Evolutionary conservation across 306 rosid species (phyloP), one percentile per base, ranked within the genome.

Genomic region (Vigna nakashimae): DNA sequence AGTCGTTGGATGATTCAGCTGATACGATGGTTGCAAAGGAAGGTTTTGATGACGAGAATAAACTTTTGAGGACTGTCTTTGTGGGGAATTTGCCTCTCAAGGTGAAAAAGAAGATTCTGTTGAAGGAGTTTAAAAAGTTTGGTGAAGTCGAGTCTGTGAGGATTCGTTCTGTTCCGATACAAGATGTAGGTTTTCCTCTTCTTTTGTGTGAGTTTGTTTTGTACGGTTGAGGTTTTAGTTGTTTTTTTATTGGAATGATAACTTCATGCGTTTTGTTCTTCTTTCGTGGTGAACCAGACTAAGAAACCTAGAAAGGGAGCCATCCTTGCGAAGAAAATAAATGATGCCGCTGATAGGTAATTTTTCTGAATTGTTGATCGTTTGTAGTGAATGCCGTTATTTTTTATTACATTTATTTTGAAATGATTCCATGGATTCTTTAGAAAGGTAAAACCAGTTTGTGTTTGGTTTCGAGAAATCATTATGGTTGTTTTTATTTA

Each of bases 61-160:
- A 91, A 87, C 97, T 95, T 26, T 67, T 92, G 90, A 89, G 99
- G 82, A 95, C 99, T n/a, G 83, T 92, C 58, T 95, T 95, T 77
- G 92, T 95, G 26, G 98, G 99, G 53, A 95, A 95, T 80, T 90
- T 95, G 79, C 96, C 97, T 3, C 76, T 91, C 70, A 88, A 85
- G 79, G 83, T 87, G 74, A 95, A 92, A 76, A 92, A 92, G 88
- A 95, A 95, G 84, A 86, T 84, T 62, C 73, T 95, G 71, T 71
- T 84, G 55, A 89, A 83, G 82, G 98, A 95, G 75, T 95, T 95
- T 66, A 79, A 73, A 83, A 83, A 85, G 50, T 95, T 91, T 80
- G 99, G 98, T 11, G 99, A 95, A 84, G 91, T 95, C 26, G 97
- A 95, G 60, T 92, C 98, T 22, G 93, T 95, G 60, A 95, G 99